phyloP scores from a whole-genome alignment of 1,139 yeast species.

The Ogataea hybrid region DNA sequence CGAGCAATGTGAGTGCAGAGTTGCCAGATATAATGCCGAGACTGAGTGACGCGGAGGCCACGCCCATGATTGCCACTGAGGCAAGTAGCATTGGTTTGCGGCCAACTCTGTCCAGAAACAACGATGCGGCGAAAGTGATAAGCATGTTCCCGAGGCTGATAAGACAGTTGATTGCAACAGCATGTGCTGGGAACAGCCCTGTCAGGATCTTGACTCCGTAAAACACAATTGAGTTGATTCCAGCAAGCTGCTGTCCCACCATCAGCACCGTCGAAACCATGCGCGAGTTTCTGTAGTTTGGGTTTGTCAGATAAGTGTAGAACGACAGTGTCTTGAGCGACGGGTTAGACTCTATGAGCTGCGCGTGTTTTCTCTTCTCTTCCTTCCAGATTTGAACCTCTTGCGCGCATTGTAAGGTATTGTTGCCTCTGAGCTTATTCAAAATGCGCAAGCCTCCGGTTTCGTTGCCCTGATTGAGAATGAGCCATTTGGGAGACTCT shows the following conservation, averaged over 20 bases:
- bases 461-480: constrained; percentile 31
- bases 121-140: constrained; percentile 71
- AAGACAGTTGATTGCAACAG: constrained; percentile 68
- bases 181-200: constrained; percentile 63
- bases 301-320: constrained; percentile 47
- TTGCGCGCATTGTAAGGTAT: constrained; percentile 8
- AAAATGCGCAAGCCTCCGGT: constrained; percentile 28
- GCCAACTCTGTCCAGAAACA: constrained; percentile 71
- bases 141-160: constrained; percentile 72
- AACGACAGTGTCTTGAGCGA: constrained; percentile 23
- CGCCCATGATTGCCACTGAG: constrained; percentile 71
- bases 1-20: constrained; percentile 55
- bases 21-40: constrained; percentile 55
- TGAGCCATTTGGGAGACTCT: constrained; percentile 87
- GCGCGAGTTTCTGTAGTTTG: constrained; percentile 55
- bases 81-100: constrained; percentile 66
- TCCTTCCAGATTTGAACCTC: constrained; percentile 30
- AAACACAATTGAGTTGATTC: constrained; percentile 87
- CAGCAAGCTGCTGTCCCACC: constrained; percentile 89
- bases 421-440: constrained; percentile 21
- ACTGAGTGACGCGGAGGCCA: constrained; percentile 62
- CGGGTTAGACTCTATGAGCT: constrained; percentile 20
- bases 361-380: constrained; percentile 22
- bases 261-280: constrained; percentile 70
- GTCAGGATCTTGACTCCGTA: constrained; percentile 86